Evolutionary conservation across 768 basidiomycete species (phyloP).

Genomic region (Boletales sp.): DNA sequence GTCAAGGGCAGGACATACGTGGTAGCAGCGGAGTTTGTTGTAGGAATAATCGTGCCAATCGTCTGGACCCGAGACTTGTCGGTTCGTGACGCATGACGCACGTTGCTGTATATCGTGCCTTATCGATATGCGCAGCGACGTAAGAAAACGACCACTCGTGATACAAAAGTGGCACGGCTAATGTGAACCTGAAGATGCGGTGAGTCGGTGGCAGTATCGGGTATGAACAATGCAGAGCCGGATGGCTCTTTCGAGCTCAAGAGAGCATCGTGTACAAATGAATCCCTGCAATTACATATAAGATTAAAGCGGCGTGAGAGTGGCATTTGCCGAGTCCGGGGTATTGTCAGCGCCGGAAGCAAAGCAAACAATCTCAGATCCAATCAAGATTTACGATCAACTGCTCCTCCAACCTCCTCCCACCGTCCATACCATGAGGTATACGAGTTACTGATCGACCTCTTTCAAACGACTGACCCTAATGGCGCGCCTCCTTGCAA

Average conservation of each 20-base stretch:
- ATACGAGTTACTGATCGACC: neutral
- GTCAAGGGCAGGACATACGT: neutral
- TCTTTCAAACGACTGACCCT: no score
- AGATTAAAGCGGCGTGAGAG: neutral
- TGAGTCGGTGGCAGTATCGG: slow-evolving; percentile 1
- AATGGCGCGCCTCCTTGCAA: neutral
- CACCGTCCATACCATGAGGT: slow-evolving; percentile 2
- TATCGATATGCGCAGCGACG: neutral
- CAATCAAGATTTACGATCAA: slow-evolving; percentile 17
- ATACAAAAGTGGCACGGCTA: neutral
- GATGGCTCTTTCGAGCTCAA: neutral
- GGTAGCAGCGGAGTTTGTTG: neutral
- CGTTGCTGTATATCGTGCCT: no score
- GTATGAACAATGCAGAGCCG: slow-evolving; percentile 1
- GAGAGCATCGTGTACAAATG: neutral
- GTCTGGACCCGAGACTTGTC: neutral
- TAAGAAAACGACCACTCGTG: neutral
- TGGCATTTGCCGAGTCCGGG: slow-evolving; percentile 31
- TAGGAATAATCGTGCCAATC: no score
- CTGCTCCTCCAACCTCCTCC: neutral
- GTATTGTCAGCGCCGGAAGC: slow-evolving; percentile 30
- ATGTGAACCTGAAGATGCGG: neutral
- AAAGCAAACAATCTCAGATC: slow-evolving; percentile 32
- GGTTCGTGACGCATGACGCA: no score
- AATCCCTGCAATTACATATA: neutral